phyloP scores from a whole-genome alignment of 352 stramenopile genomes.

The Globisporangium spinosum region DNA sequence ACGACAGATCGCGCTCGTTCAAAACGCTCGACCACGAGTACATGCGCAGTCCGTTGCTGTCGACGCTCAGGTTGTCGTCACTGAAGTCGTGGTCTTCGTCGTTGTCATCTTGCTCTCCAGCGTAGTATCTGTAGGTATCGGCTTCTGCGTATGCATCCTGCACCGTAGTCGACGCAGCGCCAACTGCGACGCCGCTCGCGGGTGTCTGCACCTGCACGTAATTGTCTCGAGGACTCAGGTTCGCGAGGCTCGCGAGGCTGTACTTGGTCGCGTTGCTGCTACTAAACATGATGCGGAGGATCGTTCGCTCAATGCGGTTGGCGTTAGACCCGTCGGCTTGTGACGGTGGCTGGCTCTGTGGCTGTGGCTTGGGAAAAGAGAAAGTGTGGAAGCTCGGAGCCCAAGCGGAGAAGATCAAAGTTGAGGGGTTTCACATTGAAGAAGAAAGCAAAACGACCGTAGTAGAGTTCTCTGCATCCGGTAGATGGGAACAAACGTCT shows the following conservation, averaged over 20 bases:
- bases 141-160: not conserved
- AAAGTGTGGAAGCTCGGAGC: not conserved
- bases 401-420: not conserved
- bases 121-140: not conserved
- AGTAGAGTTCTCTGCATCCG: not conserved
- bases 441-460: not conserved
- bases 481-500: too few species aligned
- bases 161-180: not conserved
- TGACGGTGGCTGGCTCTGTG: not conserved
- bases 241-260: slow-evolving; percentile 6
- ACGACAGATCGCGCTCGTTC: slow-evolving; percentile 8
- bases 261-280: slow-evolving; percentile 8
- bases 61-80: not conserved
- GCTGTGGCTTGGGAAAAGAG: not conserved
- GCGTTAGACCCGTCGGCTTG: not conserved
- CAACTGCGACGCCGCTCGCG: not conserved
- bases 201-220: slow-evolving; percentile 11
- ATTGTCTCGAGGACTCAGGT: slow-evolving; percentile 9
- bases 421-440: not conserved
- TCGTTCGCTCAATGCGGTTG: not conserved
- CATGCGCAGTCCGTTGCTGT: slow-evolving; percentile 15
- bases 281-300: not conserved
- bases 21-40: slow-evolving; percentile 9
- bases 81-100: not conserved
- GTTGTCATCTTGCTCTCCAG: not conserved